Base-by-base conservation (phyloP, 768 basidiomycete genomes). In the Lactifluus volemus region DNA sequence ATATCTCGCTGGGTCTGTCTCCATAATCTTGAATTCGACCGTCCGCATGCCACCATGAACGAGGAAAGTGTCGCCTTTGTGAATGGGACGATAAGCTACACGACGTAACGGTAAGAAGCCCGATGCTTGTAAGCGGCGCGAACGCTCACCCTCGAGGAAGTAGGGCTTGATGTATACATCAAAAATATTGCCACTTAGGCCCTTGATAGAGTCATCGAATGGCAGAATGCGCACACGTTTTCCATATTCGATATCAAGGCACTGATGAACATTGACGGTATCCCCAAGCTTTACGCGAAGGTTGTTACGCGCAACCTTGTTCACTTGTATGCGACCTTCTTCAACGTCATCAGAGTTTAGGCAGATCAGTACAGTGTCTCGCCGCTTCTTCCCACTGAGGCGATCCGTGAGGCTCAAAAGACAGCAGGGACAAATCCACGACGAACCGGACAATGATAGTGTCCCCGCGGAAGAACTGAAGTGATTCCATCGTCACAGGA, bases 291-390 rank as follows among this genome's bases (percentile, higher is more conserved):
- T 98, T 68, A 98, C 92, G 58, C 96, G 91, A 50, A 98, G 76
- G 76, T 99, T 98, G 78, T 98, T 96, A 60, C 97, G 92, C 17
- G 97, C 97, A 39, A 99, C 97, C 75, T 98, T 98, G 86, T 99
- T 99, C 76, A 99, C 78, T 69, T 97, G 95, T 65, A 99, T 95
- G 72, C 92, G 91, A 60, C 97, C 96, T 75, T 98, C 97, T 68
- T 98, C 97, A 63, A 98, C 92, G 63, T 96, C 92, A 69, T 98
- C 97, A 45, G 89, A 90, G 70, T 88, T 89, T 70, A 99, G 75
- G 70, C 94, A 97, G 72, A 98, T 98, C 63, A 99, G 86, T 47
- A 99, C 97, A 8, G 96, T 98, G 69, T 98, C 95, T 68, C 89
- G 86, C 70, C 97, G 86, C 79, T 97, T 95, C 84, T 98, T 98